Conservation (phyloP, 2,329 filamentous ascomycete species). For the Pseudonectria foliicola region DNA sequence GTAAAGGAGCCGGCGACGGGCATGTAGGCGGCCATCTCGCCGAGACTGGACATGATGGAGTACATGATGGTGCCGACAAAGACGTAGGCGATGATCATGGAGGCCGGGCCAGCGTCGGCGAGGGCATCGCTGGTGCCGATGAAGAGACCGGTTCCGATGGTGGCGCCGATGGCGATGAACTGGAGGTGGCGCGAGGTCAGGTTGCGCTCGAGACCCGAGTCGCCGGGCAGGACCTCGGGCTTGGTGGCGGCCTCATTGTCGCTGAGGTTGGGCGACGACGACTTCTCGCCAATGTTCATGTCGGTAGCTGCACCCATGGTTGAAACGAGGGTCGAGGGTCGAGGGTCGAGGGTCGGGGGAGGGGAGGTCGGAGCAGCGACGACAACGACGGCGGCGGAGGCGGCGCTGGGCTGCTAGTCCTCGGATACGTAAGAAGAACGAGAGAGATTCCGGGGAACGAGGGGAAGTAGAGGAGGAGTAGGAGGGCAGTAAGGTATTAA, state of each 20-base stretch:
- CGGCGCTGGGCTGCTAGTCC: too few relatives aligned
- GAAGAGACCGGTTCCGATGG: constrained; percentile 68
- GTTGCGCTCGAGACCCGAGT: constrained; percentile 30
- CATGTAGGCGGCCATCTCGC: constrained; percentile 71
- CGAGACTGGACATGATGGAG: constrained; percentile 63
- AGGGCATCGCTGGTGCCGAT: constrained; percentile 59
- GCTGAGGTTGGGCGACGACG: constrained; percentile 21
- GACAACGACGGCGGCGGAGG: too few relatives aligned
- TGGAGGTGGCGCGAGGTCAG: constrained; percentile 37
- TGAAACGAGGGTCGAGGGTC: not conserved
- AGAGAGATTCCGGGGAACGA: too few relatives aligned
- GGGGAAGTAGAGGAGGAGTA: too few relatives aligned
- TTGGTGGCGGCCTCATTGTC: constrained; percentile 13
- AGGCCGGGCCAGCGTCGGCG: constrained; percentile 56
- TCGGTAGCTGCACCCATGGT: not conserved
- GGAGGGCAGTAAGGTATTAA: too few relatives aligned
- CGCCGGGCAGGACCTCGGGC: constrained; percentile 31
- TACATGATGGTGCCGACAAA: constrained; percentile 68
- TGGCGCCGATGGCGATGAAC: constrained; percentile 50
- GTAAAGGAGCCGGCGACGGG: constrained; percentile 73
- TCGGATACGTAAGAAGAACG: too few relatives aligned
- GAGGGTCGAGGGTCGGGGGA: not conserved
- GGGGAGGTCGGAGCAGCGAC: too few relatives aligned
- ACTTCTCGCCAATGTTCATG: constrained; percentile 21
- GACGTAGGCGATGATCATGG: constrained; percentile 59